These are phyloP conservation scores for Prunus yedoensis DNA, from an alignment of 331 rosid genomes.

Conservation along the genomic window DNA sequence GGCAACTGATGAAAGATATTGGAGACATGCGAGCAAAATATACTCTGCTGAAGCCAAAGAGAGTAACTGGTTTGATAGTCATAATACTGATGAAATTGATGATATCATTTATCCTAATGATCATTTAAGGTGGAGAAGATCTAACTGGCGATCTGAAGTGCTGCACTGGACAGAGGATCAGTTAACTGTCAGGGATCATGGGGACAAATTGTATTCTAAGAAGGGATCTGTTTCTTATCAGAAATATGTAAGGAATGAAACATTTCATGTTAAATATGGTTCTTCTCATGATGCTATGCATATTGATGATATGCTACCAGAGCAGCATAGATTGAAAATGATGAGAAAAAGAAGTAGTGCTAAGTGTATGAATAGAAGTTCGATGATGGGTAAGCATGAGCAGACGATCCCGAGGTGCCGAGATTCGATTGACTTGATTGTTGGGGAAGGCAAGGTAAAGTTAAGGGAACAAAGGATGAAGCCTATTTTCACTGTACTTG, in stretches of 20 bases:
- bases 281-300: slow-evolving; percentile 33
- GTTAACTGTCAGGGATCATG: slow-evolving; percentile 32
- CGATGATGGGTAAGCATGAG: slow-evolving; percentile 39
- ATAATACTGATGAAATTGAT: slow-evolving; percentile 37
- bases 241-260: slow-evolving; percentile 19
- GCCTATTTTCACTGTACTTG: slow-evolving; percentile 39
- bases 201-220: slow-evolving; percentile 17
- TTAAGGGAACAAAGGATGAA: slow-evolving; percentile 45
- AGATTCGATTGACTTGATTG: slow-evolving; percentile 53
- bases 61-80: slow-evolving; percentile 30
- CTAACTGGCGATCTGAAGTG: slow-evolving; percentile 32
- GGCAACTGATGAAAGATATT: slow-evolving; percentile 31
- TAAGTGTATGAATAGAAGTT: slow-evolving; percentile 30
- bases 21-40: slow-evolving; percentile 24
- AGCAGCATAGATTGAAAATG: slow-evolving; percentile 28
- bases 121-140: slow-evolving; percentile 28
- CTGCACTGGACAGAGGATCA: slow-evolving; percentile 49
- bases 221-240: slow-evolving; percentile 25
- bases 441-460: slow-evolving; percentile 67
- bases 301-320: slow-evolving; percentile 33
- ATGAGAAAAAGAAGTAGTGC: slow-evolving; percentile 30
- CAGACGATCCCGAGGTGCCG: slow-evolving; percentile 45
- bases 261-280: slow-evolving; percentile 23
- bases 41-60: slow-evolving; percentile 26
- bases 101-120: slow-evolving; percentile 34